Evolutionary conservation across 1,284 basidiomycete species (phyloP).

Genomic region (Marasmius sp.): DNA sequence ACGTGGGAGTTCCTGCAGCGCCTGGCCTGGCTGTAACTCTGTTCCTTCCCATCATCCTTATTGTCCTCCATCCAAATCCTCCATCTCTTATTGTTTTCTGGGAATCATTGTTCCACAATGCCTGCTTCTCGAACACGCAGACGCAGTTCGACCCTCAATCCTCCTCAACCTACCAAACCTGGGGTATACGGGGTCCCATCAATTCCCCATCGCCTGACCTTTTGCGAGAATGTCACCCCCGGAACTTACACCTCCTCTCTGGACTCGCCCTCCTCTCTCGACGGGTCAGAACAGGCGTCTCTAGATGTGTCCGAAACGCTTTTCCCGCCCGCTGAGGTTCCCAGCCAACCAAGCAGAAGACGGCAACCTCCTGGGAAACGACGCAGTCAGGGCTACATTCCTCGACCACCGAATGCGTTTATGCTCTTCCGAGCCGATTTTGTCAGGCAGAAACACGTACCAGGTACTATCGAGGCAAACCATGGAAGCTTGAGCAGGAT

Average conservation of each 20-base stretch:
- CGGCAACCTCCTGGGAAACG: slow-evolving; percentile 56
- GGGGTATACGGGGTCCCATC: slow-evolving; percentile 49
- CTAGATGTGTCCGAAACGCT: slow-evolving; percentile 26
- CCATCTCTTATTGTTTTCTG: neutral
- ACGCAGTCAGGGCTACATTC: slow-evolving; percentile 72
- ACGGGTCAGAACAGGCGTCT: slow-evolving; percentile 31
- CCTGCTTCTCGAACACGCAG: neutral
- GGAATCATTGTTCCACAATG: neutral
- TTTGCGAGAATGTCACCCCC: slow-evolving; percentile 73
- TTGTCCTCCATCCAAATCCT: neutral
- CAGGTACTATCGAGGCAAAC: slow-evolving; percentile 80
- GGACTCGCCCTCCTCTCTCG: slow-evolving; percentile 30
- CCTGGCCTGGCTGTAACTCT: neutral
- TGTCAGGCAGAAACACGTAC: slow-evolving; percentile 78
- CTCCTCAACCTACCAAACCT: slow-evolving; percentile 39
- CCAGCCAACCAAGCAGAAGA: slow-evolving; percentile 36
- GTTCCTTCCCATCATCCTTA: neutral
- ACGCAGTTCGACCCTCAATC: neutral
- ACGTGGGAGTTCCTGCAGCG: neutral
- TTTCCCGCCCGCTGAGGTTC: slow-evolving; percentile 46
- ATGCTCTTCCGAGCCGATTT: slow-evolving; percentile 93
- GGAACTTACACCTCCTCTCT: slow-evolving; percentile 44
- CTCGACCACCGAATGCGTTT: slow-evolving; percentile 90
- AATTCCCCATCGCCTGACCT: slow-evolving; percentile 56
- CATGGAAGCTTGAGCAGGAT: slow-evolving; percentile 78